A percentile compares a stretch with the other conserved stretches of the same genome.
phyloP scores from a whole-genome alignment of 805 yeast genomes.

The Cyberlindnera sargentensis region DNA sequence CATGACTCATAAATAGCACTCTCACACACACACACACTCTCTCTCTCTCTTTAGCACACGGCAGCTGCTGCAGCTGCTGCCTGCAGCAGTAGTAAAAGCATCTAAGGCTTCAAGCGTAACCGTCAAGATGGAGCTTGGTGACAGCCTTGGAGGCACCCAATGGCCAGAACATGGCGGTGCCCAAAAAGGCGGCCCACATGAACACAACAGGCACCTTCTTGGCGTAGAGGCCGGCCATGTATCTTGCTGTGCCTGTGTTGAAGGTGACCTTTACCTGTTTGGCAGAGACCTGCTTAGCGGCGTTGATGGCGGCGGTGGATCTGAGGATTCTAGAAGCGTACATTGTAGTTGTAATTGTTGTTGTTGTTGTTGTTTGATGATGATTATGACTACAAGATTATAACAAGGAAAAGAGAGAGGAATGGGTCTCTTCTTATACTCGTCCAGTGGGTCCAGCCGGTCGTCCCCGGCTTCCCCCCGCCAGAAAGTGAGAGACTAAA shows the following conservation, averaged over 20 bases:
- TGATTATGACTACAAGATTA: too few species aligned
- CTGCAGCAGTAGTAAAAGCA: too few species aligned
- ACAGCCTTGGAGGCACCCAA: slow-evolving; percentile 9
- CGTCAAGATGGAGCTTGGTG: slow-evolving; percentile 2
- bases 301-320: slow-evolving; percentile 21
- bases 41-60: too few species aligned
- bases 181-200: slow-evolving; percentile 19
- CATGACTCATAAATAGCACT: too few species aligned
- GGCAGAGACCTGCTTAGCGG: slow-evolving; percentile 14
- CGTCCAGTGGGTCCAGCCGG: too few species aligned
- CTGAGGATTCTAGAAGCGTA: slow-evolving; percentile 21
- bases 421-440: too few species aligned
- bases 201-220: slow-evolving; percentile 15
- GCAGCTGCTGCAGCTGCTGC: too few species aligned
- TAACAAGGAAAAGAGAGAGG: too few species aligned
- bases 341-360: slow-evolving; percentile 13
- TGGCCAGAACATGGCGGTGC: slow-evolving; percentile 19
- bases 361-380: not conserved
- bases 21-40: too few species aligned
- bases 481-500: too few species aligned
- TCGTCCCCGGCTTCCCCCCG: too few species aligned
- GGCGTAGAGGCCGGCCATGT: slow-evolving; percentile 9
- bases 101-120: not conserved
- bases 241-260: slow-evolving; percentile 10
- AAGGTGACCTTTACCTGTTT: slow-evolving; percentile 16